phyloP scores from a whole-genome alignment of 2,329 filamentous ascomycete genomes.

The Aspergillus tanneri region DNA sequence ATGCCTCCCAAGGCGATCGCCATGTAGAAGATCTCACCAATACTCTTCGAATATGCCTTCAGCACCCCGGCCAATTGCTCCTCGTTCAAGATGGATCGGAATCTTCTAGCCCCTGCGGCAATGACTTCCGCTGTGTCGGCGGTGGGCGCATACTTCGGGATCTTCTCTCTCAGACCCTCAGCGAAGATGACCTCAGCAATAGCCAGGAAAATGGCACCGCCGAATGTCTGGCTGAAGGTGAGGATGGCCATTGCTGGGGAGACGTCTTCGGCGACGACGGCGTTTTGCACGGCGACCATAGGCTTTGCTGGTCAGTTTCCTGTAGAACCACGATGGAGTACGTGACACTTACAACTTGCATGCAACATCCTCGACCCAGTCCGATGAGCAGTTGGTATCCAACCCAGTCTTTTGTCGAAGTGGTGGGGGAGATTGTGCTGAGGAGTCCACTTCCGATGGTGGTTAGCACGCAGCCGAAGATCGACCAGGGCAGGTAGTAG shows the following conservation, averaged over 20 bases:
- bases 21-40: slow-evolving; percentile 29
- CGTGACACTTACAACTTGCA: slow-evolving; percentile 23
- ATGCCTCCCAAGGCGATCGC: slow-evolving; percentile 15
- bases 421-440: slow-evolving; percentile 40
- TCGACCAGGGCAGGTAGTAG: slow-evolving; percentile 34
- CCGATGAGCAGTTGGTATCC: slow-evolving; percentile 51
- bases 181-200: slow-evolving; percentile 53
- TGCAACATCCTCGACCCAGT: slow-evolving; percentile 40
- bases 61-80: slow-evolving; percentile 31
- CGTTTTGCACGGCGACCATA: slow-evolving; percentile 44
- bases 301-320: slow-evolving; percentile 25
- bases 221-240: slow-evolving; percentile 44
- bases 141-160: slow-evolving; percentile 35
- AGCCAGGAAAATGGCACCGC: slow-evolving; percentile 52
- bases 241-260: slow-evolving; percentile 43
- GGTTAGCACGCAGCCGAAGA: slow-evolving; percentile 30
- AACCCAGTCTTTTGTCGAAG: slow-evolving; percentile 44
- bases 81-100: slow-evolving; percentile 33
- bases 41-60: slow-evolving; percentile 31
- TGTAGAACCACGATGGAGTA: neutral
- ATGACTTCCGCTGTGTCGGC: slow-evolving; percentile 38
- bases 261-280: slow-evolving; percentile 35
- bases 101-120: slow-evolving; percentile 46
- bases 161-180: slow-evolving; percentile 37
- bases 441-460: slow-evolving; percentile 44